Evolutionary conservation across 1,139 yeast genomes (phyloP).

Genomic region (Yamadazyma sp.): DNA sequence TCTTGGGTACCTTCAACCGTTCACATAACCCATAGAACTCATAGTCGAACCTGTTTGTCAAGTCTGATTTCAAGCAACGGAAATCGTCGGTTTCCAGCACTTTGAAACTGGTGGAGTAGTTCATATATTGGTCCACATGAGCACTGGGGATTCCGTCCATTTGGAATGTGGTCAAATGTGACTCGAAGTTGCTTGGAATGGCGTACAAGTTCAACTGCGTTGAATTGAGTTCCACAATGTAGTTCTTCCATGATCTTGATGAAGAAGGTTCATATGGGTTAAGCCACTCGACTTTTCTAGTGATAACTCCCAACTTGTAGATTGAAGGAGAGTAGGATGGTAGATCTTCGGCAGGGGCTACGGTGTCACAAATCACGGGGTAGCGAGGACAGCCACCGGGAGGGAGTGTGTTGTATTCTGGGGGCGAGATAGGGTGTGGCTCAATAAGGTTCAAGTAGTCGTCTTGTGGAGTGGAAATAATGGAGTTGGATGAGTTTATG

Average conservation of each 20-base stretch:
- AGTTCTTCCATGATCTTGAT: slow-evolving; percentile 61
- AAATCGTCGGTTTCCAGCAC: slow-evolving; percentile 6
- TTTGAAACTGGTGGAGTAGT: slow-evolving; percentile 4
- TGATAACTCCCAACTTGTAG: slow-evolving; percentile 51
- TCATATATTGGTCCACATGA: slow-evolving; percentile 6
- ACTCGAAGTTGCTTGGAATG: slow-evolving; percentile 36
- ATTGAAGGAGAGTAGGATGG: slow-evolving; percentile 62
- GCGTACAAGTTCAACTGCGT: slow-evolving; percentile 69
- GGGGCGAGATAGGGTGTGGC: slow-evolving; percentile 52
- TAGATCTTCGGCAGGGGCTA: slow-evolving; percentile 25
- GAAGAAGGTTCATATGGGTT: slow-evolving; percentile 66
- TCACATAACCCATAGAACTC: slow-evolving; percentile 36
- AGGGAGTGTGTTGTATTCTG: slow-evolving; percentile 42
- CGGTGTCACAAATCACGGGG: slow-evolving; percentile 35
- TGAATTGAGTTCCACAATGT: slow-evolving; percentile 66
- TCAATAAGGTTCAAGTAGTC: slow-evolving; percentile 43
- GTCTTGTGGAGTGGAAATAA: slow-evolving; percentile 11
- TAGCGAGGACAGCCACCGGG: slow-evolving; percentile 53
- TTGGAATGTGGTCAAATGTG: slow-evolving; percentile 24
- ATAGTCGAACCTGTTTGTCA: slow-evolving; percentile 38
- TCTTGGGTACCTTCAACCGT: slow-evolving; percentile 24
- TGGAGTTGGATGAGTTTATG: background rate
- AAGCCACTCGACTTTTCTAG: slow-evolving; percentile 64
- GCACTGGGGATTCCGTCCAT: slow-evolving; percentile 3
- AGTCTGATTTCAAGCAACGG: slow-evolving; percentile 21